Evolutionary conservation across 2,329 filamentous ascomycete genomes (phyloP).

Genomic region (Anthostomella pinea): DNA sequence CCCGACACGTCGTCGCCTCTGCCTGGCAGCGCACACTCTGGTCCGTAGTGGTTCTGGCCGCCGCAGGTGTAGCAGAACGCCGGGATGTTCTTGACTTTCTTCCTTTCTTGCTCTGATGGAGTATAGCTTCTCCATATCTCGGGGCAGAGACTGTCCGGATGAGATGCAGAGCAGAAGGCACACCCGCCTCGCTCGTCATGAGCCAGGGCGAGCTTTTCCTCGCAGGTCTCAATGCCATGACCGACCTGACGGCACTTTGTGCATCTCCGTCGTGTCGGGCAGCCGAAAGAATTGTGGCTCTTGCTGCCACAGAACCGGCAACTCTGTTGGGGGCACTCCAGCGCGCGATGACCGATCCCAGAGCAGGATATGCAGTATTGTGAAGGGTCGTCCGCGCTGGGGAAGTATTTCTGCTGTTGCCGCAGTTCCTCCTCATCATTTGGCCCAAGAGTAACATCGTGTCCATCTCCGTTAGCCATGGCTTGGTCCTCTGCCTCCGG

Average conservation of each 20-base stretch:
- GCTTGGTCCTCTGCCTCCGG: background rate
- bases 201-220: slow-evolving; percentile 52
- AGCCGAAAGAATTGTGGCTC: slow-evolving; percentile 49
- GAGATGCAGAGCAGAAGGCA: slow-evolving; percentile 57
- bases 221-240: slow-evolving; percentile 51
- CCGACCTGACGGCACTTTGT: slow-evolving; percentile 61
- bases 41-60: slow-evolving; percentile 51
- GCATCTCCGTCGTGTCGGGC: slow-evolving; percentile 51
- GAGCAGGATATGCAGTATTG: slow-evolving; percentile 53
- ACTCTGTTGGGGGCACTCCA: slow-evolving; percentile 41
- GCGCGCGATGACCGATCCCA: slow-evolving; percentile 43
- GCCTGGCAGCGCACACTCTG: slow-evolving; percentile 46
- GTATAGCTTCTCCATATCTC: slow-evolving; percentile 58
- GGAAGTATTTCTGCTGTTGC: slow-evolving; percentile 50
- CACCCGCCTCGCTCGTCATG: slow-evolving; percentile 57
- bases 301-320: slow-evolving; percentile 48
- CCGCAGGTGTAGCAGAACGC: slow-evolving; percentile 58
- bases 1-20: slow-evolving; percentile 18
- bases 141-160: slow-evolving; percentile 59
- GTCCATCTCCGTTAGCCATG: background rate
- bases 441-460: background rate
- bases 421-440: slow-evolving; percentile 31
- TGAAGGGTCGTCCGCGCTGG: slow-evolving; percentile 41
- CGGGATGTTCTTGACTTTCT: slow-evolving; percentile 49
- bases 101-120: slow-evolving; percentile 37